phyloP scores from a whole-genome alignment of 768 basidiomycete genomes.

The Agrocybe pediades region DNA sequence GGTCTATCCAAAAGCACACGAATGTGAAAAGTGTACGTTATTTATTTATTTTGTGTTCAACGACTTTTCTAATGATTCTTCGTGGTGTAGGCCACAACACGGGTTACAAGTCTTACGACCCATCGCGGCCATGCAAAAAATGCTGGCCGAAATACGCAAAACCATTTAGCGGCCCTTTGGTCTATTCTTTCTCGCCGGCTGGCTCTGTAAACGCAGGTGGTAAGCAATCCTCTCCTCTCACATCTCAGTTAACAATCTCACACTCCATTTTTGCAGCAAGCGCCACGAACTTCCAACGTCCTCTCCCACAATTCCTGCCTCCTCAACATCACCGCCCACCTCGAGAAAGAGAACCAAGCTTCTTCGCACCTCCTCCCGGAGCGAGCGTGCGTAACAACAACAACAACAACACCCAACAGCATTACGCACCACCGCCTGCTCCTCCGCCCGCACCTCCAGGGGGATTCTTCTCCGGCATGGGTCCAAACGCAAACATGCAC shows the following conservation, averaged over 20 bases:
- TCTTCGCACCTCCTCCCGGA: neutral
- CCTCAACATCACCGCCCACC: neutral
- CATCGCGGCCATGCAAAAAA: slow-evolving; percentile 63
- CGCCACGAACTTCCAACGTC: slow-evolving; percentile 20
- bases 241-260: slow-evolving; percentile 13
- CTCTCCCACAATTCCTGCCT: slow-evolving; percentile 8
- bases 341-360: neutral
- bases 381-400: neutral
- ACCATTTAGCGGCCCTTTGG: slow-evolving; percentile 60
- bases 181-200: slow-evolving; percentile 40
- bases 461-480: slow-evolving; percentile 8
- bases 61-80: slow-evolving; percentile 1
- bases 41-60: neutral
- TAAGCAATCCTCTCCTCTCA: slow-evolving; percentile 15
- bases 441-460: slow-evolving; percentile 18
- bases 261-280: neutral
- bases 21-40: slow-evolving; percentile 68
- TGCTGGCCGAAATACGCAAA: slow-evolving; percentile 77
- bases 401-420: no score
- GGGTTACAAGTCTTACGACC: slow-evolving; percentile 73
- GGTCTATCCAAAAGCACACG: slow-evolving; percentile 66
- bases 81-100: slow-evolving; percentile 62
- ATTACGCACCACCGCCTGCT: slow-evolving; percentile 9
- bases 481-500: slow-evolving; percentile 14
- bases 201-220: no score